phyloP scores from a whole-genome alignment of 306 rosid species.

The Abrus pulchellus region DNA sequence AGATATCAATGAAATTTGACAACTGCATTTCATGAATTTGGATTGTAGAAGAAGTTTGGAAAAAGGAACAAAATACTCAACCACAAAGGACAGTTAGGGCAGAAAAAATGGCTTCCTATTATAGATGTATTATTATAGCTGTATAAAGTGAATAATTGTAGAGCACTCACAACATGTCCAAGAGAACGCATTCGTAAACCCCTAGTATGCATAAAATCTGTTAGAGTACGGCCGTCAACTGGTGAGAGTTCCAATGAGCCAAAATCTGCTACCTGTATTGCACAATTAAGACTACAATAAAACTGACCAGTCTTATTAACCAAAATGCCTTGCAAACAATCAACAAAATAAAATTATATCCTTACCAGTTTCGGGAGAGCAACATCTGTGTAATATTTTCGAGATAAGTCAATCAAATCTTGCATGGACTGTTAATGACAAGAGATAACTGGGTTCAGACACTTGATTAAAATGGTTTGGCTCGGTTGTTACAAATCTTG shows the following conservation, averaged over 20 bases:
- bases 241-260: constrained; percentile 98
- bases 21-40: constrained; percentile 29
- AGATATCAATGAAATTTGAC: constrained; percentile 24
- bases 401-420: constrained; percentile 80
- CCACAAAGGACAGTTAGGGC: constrained; percentile 16
- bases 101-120: constrained; percentile 27
- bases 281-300: constrained; percentile 47
- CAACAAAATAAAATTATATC: constrained; percentile 49
- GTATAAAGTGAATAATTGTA: constrained; percentile 41
- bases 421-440: constrained; percentile 77
- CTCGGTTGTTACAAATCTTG: constrained; percentile 41
- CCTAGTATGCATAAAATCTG: constrained; percentile 99
- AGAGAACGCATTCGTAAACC: constrained; percentile 95
- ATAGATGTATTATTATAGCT: constrained; percentile 3
- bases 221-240: constrained; percentile 97
- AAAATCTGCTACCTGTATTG: constrained; percentile 95
- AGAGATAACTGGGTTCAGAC: constrained; percentile 50
- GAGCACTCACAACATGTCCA: constrained; percentile 90
- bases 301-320: constrained; percentile 47
- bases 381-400: constrained; percentile 88
- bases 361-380: constrained; percentile 99
- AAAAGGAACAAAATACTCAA: not conserved
- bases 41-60: constrained; percentile 29
- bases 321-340: constrained; percentile 41
- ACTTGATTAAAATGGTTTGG: constrained; percentile 39